Conservation (phyloP, 306 rosid genomes). For the Crataegus laevigata region DNA sequence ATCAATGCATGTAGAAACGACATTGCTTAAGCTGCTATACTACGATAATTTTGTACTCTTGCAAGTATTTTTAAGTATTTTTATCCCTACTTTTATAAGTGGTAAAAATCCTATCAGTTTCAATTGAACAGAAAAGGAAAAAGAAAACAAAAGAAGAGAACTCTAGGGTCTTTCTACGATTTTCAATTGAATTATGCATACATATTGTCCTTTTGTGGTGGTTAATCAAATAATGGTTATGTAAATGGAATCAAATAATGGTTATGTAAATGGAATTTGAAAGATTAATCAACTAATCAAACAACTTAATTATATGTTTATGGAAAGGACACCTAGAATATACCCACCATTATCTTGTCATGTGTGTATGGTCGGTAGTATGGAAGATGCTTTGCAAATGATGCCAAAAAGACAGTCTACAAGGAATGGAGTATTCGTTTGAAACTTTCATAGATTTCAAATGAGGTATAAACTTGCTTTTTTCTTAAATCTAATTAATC, state of each 20-base stretch:
- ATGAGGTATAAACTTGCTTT: too few species aligned
- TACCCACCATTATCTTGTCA: not conserved
- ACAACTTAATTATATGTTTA: not conserved
- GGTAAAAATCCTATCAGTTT: too few species aligned
- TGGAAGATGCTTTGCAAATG: not conserved
- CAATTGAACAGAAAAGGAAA: too few species aligned
- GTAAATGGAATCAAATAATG: not conserved
- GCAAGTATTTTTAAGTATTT: too few species aligned
- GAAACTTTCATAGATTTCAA: too few species aligned
- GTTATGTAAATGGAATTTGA: not conserved
- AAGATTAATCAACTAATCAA: not conserved
- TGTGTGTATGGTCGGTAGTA: not conserved
- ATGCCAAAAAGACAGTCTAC: not conserved
- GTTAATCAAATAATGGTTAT: not conserved
- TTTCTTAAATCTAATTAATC: not conserved
- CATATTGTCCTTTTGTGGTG: not conserved
- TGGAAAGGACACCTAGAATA: not conserved
- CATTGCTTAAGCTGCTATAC: too few species aligned
- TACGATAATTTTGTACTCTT: too few species aligned
- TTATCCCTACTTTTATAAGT: too few species aligned
- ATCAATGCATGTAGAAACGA: too few species aligned
- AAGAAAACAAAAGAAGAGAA: not conserved
- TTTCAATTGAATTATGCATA: not conserved
- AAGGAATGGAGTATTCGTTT: too few species aligned
- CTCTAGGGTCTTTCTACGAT: not conserved